A percentile compares a stretch with the other conserved stretches of the same genome.
Conservation (phyloP, 768 basidiomycete species). For the Pleurotus eryngii region DNA sequence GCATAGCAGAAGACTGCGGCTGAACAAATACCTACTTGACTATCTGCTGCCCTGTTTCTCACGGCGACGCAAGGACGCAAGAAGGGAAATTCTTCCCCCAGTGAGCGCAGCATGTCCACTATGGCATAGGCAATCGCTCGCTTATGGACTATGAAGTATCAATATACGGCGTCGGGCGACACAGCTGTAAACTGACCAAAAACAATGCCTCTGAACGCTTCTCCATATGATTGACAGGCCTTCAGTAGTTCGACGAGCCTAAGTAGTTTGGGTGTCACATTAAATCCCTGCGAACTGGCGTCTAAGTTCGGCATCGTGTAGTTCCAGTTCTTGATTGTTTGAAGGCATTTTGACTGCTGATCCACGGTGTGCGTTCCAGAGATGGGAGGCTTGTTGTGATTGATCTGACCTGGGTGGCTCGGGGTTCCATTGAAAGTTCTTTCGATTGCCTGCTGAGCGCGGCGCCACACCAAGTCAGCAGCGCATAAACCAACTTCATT, state of each 20-base stretch:
- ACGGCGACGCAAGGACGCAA: conserved; percentile 52
- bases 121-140: conserved; percentile 54
- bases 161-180: not conserved
- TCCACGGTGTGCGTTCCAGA: conserved; percentile 8
- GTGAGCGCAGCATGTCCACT: conserved; percentile 52
- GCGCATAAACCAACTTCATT: conserved; percentile 65
- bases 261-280: conserved; percentile 67
- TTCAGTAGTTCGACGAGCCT: conserved; percentile 58
- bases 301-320: conserved; percentile 65
- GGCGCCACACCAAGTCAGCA: conserved; percentile 68
- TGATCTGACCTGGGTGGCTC: conserved; percentile 29
- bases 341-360: conserved; percentile 23
- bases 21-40: conserved; percentile 21
- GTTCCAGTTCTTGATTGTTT: conserved; percentile 55
- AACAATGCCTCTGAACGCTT: conserved; percentile 62
- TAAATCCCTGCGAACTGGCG: conserved; percentile 53
- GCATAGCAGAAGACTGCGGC: not conserved
- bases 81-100: conserved; percentile 49
- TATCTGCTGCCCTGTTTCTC: conserved; percentile 31
- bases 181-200: conserved; percentile 43
- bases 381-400: conserved; percentile 15
- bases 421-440: not conserved
- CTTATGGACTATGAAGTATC: conserved; percentile 44
- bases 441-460: conserved; percentile 41
- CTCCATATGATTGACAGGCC: conserved; percentile 48